These are phyloP conservation scores for Nemania abortiva DNA, from an alignment of 2,329 filamentous ascomycete genomes.

Conservation along the genomic window DNA sequence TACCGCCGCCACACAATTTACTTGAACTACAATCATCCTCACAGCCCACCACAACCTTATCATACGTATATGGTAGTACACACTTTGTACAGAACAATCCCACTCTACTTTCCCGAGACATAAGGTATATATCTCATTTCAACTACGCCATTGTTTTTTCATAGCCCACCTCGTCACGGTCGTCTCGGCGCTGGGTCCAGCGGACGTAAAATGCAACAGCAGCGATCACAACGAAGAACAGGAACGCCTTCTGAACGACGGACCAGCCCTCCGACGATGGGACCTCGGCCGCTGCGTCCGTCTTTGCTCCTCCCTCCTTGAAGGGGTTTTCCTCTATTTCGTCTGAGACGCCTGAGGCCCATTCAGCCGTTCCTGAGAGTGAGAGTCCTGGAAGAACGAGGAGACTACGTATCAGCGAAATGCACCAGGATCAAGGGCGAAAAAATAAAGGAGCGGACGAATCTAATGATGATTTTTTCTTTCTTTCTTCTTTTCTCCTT, in stretches of 20 bases:
- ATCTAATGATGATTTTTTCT: constrained; percentile 23
- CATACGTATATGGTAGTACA: neutral
- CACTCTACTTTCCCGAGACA: constrained; percentile 11
- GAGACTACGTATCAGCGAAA: constrained; percentile 44
- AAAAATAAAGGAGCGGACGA: constrained; percentile 48
- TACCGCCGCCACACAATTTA: neutral
- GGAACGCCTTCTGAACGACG: constrained; percentile 62
- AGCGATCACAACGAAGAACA: constrained; percentile 63
- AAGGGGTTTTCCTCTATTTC: constrained; percentile 46
- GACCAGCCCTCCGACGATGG: constrained; percentile 54
- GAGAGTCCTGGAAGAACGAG: constrained; percentile 48
- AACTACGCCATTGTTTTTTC: constrained; percentile 60
- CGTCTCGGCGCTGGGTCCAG: constrained; percentile 53
- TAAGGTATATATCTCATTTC: constrained; percentile 17
- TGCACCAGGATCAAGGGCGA: constrained; percentile 52
- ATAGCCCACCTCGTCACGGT: constrained; percentile 53
- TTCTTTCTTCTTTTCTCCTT: constrained; percentile 4
- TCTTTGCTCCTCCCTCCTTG: neutral
- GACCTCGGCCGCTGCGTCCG: neutral
- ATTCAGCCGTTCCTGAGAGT: constrained; percentile 54
- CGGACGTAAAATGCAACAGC: constrained; percentile 61
- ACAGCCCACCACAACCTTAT: neutral
- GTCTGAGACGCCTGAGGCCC: constrained; percentile 53
- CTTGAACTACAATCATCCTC: neutral
- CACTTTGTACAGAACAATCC: constrained; percentile 25